phyloP scores from a whole-genome alignment of 192 early-diverging fungal genomes.

The Linnemannia hyalina region DNA sequence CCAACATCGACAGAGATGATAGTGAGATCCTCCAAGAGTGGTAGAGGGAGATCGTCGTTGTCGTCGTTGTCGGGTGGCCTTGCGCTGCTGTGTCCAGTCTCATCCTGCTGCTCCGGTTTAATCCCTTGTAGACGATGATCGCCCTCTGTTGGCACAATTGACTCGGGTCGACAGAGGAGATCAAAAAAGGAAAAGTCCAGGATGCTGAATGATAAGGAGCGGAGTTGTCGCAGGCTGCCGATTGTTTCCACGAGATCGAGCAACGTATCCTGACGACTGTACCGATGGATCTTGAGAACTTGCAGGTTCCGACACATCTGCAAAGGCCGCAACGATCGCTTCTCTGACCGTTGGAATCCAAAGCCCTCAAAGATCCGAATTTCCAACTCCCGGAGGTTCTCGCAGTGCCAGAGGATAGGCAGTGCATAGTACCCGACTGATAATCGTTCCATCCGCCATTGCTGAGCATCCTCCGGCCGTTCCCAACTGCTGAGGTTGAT shows the following conservation, averaged over 20 bases:
- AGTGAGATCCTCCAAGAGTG: neutral
- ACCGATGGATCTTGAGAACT: neutral
- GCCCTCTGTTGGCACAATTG: neutral
- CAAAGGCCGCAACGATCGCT: neutral
- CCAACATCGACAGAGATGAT: neutral
- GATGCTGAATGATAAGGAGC: neutral
- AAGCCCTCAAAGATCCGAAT: neutral
- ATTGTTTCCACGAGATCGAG: slow-evolving; percentile 6
- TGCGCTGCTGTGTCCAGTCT: neutral
- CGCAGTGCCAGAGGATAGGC: neutral
- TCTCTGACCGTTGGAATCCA: slow-evolving; percentile 7
- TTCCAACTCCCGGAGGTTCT: neutral
- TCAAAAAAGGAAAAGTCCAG: neutral
- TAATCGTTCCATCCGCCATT: neutral
- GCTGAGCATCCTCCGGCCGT: neutral
- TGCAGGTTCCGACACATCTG: neutral
- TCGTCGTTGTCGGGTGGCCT: neutral
- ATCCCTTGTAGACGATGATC: neutral
- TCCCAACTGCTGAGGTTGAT: neutral
- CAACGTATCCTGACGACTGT: neutral
- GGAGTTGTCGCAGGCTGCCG: neutral
- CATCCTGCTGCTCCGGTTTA: neutral
- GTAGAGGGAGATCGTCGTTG: neutral
- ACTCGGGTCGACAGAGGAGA: neutral
- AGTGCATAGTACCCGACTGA: neutral